Evolutionary conservation across 1,139 yeast species (phyloP), one percentile per base, ranked within the genome.

Genomic region (Yamadazyma conglobata): DNA sequence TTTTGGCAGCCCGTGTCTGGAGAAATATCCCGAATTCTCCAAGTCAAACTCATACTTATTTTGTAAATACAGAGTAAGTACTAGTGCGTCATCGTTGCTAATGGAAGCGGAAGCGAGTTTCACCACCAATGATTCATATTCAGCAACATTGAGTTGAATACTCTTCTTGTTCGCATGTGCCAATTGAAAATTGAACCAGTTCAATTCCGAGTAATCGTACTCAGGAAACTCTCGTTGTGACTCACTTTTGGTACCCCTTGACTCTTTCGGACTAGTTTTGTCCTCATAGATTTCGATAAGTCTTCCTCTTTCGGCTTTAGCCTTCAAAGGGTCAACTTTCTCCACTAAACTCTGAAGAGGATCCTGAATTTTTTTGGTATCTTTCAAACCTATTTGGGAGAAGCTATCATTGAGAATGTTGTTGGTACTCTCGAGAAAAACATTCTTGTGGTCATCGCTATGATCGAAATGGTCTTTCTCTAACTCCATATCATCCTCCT

Each of bases 151-250:
- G 9, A 35, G 19, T 5, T 27, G 35, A 12, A 19, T n/a, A 10
- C 26, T 28, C 7, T 39, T 43, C 6, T 40, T 39, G 1, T 58
- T 35, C 4, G 46, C 38, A 19, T 49, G 58, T 1, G 68, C 60
- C 19, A 63, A 38, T 42, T 62, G 67, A 29, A 56, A 62, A 34
- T 62, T 64, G 42, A 62, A 65, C 73, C 72, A 66, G 36, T 61
- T 66, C 33, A 48, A 38, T 15, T 64, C 69, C 2, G 56, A 39
- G 31, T 60, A 62, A 30, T 53, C 54, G 37, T 61, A 60, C 5
- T 54, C 56, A 43, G 12, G 19, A n/a, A n/a, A n/a, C n/a, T n/a
- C n/a, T n/a, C n/a, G n/a, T n/a, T n/a, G n/a, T n/a, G n/a, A n/a
- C n/a, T n/a, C n/a, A n/a, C n/a, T n/a, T n/a, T n/a, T n/a, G n/a